Base-by-base conservation (phyloP, 202 grass and related monocot genomes). In the Zoysia matrella region DNA sequence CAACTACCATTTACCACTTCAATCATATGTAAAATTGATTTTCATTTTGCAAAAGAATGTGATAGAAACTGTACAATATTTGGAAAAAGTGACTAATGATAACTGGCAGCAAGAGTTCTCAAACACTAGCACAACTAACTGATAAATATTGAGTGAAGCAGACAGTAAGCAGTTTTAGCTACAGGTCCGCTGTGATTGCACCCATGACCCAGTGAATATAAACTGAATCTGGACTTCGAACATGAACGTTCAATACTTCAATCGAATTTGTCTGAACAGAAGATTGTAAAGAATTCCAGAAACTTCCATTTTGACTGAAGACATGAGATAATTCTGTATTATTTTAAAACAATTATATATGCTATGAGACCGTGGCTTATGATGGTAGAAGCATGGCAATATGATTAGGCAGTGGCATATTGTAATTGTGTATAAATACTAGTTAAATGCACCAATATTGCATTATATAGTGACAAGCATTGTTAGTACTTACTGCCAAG, bases 401-500 rank as follows among this genome's bases (percentile, higher is more conserved):
- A 66, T 65, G 50, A 65, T 53, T 36, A 36, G 30, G n/a, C 54
- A n/a, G 13, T 76, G 22, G 14, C 82, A 77, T 36, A 45, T 67
- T 47, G 53, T 84, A 64, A 4, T 72, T 54, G 11, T 78, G 16
- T 65, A 47, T 72, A 45, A 56, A 73, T 73, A 73, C 30, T 82
- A 52, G 52, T 66, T 3, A 67, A 68, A 16, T 47, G 60, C n/a
- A 46, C 10, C n/a, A 72, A 13, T 53, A 51, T 60, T 79, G 58
- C 10, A 47, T 13, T 44, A 49, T 11, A 41, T 8, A 76, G 65
- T 72, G 45, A 54, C 50, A 80, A 36, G 48, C 72, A 61, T 22
- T 6, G 30, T 1, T 46, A 44, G 52, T 54, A 84, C 90, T 93
- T 91, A 94, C 92, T 76, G 72, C 82, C 82, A 65, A 98, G 82